Conservation (phyloP, 768 basidiomycete species). For the Termitomyces sp. region DNA sequence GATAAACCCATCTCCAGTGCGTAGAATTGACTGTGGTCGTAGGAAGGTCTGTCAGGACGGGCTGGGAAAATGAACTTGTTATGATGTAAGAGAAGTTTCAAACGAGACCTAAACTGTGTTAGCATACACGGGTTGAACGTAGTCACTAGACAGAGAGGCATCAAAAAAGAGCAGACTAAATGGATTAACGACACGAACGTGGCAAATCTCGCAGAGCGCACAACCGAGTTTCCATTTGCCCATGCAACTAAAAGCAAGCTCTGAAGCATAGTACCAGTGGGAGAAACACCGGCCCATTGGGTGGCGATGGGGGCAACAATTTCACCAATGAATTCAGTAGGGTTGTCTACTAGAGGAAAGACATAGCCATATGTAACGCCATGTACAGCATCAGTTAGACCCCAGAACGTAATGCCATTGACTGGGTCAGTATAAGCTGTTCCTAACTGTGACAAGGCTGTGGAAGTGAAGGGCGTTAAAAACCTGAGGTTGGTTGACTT, state of each 20-base stretch:
- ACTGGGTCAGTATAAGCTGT: constrained; percentile 42
- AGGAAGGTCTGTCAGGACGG: constrained; percentile 46
- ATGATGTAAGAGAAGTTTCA: background rate
- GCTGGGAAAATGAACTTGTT: constrained; percentile 39
- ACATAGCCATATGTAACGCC: constrained; percentile 41
- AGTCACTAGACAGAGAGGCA: constrained; percentile 28
- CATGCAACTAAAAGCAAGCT: constrained; percentile 57
- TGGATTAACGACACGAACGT: constrained; percentile 32
- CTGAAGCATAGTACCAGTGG: constrained; percentile 49
- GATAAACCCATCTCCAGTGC: constrained; percentile 64
- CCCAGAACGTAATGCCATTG: constrained; percentile 51
- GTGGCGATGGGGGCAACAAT: constrained; percentile 49
- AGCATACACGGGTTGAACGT: constrained; percentile 44
- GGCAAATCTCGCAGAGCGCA: constrained; percentile 46
- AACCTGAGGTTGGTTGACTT: background rate
- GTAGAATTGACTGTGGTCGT: constrained; percentile 48
- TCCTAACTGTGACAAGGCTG: constrained; percentile 39
- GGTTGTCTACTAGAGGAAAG: constrained; percentile 38
- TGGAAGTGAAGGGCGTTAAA: background rate
- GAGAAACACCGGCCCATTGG: constrained; percentile 52
- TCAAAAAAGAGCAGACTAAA: background rate
- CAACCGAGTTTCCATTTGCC: constrained; percentile 48
- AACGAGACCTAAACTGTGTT: background rate
- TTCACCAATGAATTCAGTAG: constrained; percentile 57
- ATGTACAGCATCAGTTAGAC: constrained; percentile 35